phyloP scores from a whole-genome alignment of 2,329 filamentous ascomycete species.

The Alternaria metachromatica region DNA sequence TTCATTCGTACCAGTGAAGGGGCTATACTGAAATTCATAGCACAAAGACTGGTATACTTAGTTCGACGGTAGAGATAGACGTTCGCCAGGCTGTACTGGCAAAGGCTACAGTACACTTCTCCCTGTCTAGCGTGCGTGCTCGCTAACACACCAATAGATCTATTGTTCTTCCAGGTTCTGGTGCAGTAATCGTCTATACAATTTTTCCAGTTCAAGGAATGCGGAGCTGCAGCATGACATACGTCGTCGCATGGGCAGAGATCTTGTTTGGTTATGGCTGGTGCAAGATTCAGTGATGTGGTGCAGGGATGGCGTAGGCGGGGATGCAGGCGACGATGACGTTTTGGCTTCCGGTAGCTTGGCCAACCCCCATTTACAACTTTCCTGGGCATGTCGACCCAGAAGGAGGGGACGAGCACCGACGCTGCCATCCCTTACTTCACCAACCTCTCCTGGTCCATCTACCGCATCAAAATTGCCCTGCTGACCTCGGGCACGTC shows the following conservation, averaged over 20 bases:
- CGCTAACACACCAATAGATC: neutral
- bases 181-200: neutral
- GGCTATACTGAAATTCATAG: neutral
- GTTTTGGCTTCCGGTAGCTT: conserved; percentile 32
- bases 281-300: conserved; percentile 23
- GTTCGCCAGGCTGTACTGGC: neutral
- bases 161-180: neutral
- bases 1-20: neutral
- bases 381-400: conserved; percentile 33
- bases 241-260: neutral
- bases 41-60: neutral
- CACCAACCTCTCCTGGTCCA: conserved; percentile 21
- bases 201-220: neutral
- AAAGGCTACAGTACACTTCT: neutral
- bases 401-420: conserved; percentile 19
- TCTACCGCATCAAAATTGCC: conserved; percentile 27
- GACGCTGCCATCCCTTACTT: conserved; percentile 25
- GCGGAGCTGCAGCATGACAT: neutral
- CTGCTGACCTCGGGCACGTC: conserved; percentile 25
- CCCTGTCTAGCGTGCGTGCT: neutral
- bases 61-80: neutral
- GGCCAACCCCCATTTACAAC: conserved; percentile 29
- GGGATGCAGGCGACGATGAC: conserved; percentile 36
- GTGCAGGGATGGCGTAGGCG: conserved; percentile 23
- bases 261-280: conserved; percentile 7